Conservation (phyloP, 2,329 filamentous ascomycete species). For the Pseudogymnoascus sp. region DNA sequence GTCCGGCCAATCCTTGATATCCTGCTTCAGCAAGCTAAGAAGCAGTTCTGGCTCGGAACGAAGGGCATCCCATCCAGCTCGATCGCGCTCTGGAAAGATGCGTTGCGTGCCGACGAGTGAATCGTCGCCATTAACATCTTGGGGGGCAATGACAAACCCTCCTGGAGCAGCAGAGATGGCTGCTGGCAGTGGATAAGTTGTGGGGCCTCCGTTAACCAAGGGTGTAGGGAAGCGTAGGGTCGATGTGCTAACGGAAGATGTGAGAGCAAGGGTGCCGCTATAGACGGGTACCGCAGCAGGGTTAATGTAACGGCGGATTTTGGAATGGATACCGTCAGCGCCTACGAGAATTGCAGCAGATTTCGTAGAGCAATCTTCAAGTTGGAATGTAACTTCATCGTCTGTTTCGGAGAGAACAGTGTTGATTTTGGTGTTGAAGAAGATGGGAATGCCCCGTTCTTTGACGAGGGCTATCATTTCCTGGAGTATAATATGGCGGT, state of each 20-base stretch:
- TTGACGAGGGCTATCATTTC: constrained; percentile 37
- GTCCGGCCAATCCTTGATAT: constrained; percentile 29
- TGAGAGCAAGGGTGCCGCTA: constrained; percentile 39
- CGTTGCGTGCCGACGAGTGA: constrained; percentile 26
- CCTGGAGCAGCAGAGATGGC: constrained; percentile 27
- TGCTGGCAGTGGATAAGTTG: constrained; percentile 18
- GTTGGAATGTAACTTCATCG: constrained; percentile 37
- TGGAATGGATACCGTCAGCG: constrained; percentile 53
- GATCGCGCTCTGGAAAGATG: constrained; percentile 31
- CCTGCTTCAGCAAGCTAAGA: constrained; percentile 30
- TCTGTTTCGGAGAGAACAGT: constrained; percentile 36
- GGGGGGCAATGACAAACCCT: constrained; percentile 44
- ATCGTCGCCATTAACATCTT: constrained; percentile 35
- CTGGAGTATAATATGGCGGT: constrained; percentile 44
- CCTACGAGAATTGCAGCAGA: constrained; percentile 43
- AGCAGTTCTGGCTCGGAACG: constrained; percentile 20
- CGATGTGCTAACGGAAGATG: constrained; percentile 21
- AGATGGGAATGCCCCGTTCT: constrained; percentile 35
- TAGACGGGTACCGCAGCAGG: constrained; percentile 43
- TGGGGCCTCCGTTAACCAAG: constrained; percentile 1
- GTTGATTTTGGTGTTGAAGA: constrained; percentile 42
- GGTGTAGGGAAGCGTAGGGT: constrained; percentile 13
- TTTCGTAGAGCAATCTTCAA: constrained; percentile 38
- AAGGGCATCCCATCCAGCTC: constrained; percentile 35
- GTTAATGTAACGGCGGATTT: constrained; percentile 43